These are phyloP conservation scores for Lojkania enalia DNA, from an alignment of 2,329 filamentous ascomycete species.

Conservation along the genomic window DNA sequence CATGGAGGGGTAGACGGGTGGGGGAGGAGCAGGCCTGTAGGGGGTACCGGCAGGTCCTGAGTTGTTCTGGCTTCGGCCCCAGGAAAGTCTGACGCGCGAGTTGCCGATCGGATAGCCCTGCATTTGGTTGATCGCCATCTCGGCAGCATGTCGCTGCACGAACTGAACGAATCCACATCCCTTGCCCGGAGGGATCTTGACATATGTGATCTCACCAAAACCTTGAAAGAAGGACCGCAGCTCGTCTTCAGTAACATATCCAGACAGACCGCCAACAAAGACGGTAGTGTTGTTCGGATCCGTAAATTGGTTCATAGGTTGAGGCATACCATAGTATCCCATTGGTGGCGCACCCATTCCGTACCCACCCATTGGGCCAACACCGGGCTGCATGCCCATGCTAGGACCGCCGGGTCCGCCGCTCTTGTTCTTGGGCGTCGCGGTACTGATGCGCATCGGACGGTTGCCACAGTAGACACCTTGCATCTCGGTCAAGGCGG, in stretches of 20 bases:
- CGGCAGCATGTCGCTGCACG: conserved; percentile 95
- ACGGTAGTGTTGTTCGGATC: conserved; percentile 99
- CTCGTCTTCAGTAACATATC: conserved; percentile 98
- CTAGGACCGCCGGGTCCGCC: conserved; percentile 58
- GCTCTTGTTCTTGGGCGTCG: conserved; percentile 90
- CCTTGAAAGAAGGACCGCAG: conserved; percentile 99
- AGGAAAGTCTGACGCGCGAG: conserved; percentile 94
- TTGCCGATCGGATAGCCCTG: conserved; percentile 99
- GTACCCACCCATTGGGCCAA: conserved; percentile 14
- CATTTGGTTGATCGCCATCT: conserved; percentile 99
- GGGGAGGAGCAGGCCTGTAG: conserved; percentile 88
- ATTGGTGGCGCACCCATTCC: conserved; percentile 70
- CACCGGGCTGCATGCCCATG: conserved; percentile 55
- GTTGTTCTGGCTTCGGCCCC: conserved; percentile 99
- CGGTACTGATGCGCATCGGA: conserved; percentile 97
- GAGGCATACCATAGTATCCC: conserved; percentile 64
- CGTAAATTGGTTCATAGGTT: conserved; percentile 99
- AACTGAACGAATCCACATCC: conserved; percentile 99
- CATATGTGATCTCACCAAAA: conserved; percentile 98
- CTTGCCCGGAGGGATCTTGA: conserved; percentile 99
- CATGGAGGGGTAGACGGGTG: conserved; percentile 72
- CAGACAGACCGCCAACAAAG: conserved; percentile 94
- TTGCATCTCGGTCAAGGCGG: conserved; percentile 96
- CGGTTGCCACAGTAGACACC: conserved; percentile 98
- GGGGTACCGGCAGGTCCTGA: conserved; percentile 93